Evolutionary conservation across 1,139 yeast species (phyloP).

Genomic region (Kluyveromyces sp.): DNA sequence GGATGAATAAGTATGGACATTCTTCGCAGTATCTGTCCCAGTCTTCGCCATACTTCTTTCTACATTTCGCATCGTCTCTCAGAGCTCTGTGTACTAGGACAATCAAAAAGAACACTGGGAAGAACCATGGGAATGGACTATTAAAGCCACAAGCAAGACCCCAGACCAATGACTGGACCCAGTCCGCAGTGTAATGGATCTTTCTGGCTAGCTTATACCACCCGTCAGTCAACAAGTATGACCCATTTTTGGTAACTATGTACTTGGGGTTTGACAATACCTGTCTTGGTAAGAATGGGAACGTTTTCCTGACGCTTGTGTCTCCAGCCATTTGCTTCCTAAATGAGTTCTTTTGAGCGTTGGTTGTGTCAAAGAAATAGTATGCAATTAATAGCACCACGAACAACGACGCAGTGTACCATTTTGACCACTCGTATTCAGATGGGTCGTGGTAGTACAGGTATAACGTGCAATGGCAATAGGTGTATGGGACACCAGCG

Average conservation of each 20-base stretch:
- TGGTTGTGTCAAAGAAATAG: slow-evolving; percentile 90
- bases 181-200: slow-evolving; percentile 92
- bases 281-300: slow-evolving; percentile 88
- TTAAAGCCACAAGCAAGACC: slow-evolving; percentile 82
- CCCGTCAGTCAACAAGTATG: slow-evolving; percentile 80
- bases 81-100: slow-evolving; percentile 83
- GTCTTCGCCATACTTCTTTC: slow-evolving; percentile 82
- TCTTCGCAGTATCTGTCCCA: slow-evolving; percentile 82
- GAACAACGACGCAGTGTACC: slow-evolving; percentile 52
- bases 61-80: slow-evolving; percentile 82
- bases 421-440: slow-evolving; percentile 66
- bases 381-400: slow-evolving; percentile 59
- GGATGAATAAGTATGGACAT: slow-evolving; percentile 90
- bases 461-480: slow-evolving; percentile 86
- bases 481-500: slow-evolving; percentile 97
- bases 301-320: slow-evolving; percentile 63
- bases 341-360: slow-evolving; percentile 92
- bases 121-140: slow-evolving; percentile 93
- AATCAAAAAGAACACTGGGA: slow-evolving; percentile 81
- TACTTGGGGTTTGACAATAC: slow-evolving; percentile 75
- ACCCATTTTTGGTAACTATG: slow-evolving; percentile 79
- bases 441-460: slow-evolving; percentile 74
- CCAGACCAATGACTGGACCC: slow-evolving; percentile 83
- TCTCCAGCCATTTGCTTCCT: slow-evolving; percentile 85
- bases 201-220: slow-evolving; percentile 93